Base-by-base conservation (phyloP, 2,329 filamentous ascomycete genomes). In the Aspergillus quadricinctus region DNA sequence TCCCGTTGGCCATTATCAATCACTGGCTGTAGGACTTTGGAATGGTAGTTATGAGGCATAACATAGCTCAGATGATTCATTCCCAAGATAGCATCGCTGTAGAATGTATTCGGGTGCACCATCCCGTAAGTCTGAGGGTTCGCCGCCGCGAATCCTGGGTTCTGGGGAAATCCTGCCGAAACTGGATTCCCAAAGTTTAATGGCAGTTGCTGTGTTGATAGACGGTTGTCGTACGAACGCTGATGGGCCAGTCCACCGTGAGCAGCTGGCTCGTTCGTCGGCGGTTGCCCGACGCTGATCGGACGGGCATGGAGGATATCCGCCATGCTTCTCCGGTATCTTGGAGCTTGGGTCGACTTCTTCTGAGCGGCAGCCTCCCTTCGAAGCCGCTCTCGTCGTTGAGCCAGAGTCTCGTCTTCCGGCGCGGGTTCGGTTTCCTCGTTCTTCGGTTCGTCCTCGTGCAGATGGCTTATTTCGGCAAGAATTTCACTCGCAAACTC, bases 221-320 rank as follows among this genome's bases (percentile, higher is more conserved):
- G 62, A 23, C 67, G 69, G 48, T 66, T 58, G 17, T 64, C 61
- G 35, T 63, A 57, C 9, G 54, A 52, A 11, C 54, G 59, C 41
- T 65, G 64, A 9, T 63, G 55, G 45, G 55, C 56, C n/a, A 57
- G 53, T 9, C 54, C 59, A 14, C 58, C 57, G 8, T 58, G 61
- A 10, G 62, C 54, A 10, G 61, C 56, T 10, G 55, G 52, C 50
- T 68, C 66, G 50, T 67, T 51, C 10, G 66, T 65, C n/a, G 69
- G 58, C 48, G 65, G 61, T 27, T 64, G 66, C 17, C 62, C 59
- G 21, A 68, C 66, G 31, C 72, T 68, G 25, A 72, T 69, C 5
- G 83, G 83, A 62, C 84, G 81, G 2, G 79, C 77, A 57, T 81
- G 75, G 9, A 88, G 78, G 29, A 80, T 66, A 60, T 76, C 69